Evolutionary conservation across 495 filamentous ascomycete genomes (phyloP), one percentile per base, ranked within the genome.

Genomic region (Terfezia boudieri): DNA sequence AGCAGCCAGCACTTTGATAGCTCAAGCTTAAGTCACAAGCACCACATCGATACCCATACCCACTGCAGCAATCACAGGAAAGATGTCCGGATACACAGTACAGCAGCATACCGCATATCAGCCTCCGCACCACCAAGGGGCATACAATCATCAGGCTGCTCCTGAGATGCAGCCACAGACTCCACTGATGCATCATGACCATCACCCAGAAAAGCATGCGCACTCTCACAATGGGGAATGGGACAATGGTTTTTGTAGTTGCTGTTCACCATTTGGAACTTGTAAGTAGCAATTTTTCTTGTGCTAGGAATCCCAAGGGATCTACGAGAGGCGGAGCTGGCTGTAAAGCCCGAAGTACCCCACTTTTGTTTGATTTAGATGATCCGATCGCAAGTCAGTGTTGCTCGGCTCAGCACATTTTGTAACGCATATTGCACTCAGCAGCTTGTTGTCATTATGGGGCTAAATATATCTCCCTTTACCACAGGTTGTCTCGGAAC

Each of bases 401-500:
- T 20, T 20, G n/a, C n/a, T n/a, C n/a, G n/a, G n/a, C n/a, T n/a
- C 5, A 26, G 26, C 26, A 5, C 26, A 26, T 26, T 5, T 26
- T 26, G 26, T 26, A 26, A 26, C 26, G 26, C 26, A 26, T 26
- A 26, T 5, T 26, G 5, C 2, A 2, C n/a, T n/a, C n/a, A 20
- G 20, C 20, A 20, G 20, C 20, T 20, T 20, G 20, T 20, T 1
- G 20, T 20, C 20, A 20, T 20, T 20, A 20, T 20, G 20, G 2
- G 20, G 4, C 26, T 32, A 32, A 46, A 14, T 46, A 14, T 46
- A 14, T 46, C 41, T 46, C 17, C 38, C 22, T 17, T 48, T 23
- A 23, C 5, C 9, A n/a, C 22, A 60, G 60, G 59, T 53, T 61
- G 60, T 37, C 60, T 53, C 1, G 56, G 59, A 17, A 58, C 41